A percentile compares a stretch with the other conserved stretches of the same genome.
Conservation (phyloP, 176 grass and related monocot genomes). For the Lolium perenne region DNA sequence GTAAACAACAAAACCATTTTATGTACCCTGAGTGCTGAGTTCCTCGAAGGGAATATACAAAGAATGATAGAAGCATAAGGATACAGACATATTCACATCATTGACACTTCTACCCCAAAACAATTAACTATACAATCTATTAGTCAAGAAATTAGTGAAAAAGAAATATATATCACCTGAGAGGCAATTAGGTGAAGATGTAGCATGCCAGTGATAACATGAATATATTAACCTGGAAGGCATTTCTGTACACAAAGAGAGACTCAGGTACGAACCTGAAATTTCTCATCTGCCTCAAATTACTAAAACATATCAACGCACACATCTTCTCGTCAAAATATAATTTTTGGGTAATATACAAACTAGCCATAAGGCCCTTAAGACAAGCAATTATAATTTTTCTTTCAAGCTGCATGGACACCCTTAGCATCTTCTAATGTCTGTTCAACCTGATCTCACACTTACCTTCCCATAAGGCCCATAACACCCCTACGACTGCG, state of each 20-base stretch:
- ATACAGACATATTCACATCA: not conserved
- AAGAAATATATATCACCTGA: not conserved
- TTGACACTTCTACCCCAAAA: not conserved
- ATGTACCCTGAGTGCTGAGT: not conserved
- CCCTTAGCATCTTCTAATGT: not conserved
- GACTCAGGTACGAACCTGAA: not conserved
- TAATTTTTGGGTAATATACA: not conserved
- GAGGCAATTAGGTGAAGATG: not conserved
- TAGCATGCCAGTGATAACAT: not conserved
- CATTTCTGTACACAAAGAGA: not conserved
- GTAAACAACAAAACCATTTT: not conserved
- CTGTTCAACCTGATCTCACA: too few relatives aligned
- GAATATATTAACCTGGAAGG: not conserved
- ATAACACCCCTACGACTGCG: not conserved
- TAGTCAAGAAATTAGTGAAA: too few relatives aligned
- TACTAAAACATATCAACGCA: not conserved
- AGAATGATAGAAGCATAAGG: not conserved
- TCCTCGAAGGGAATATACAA: not conserved
- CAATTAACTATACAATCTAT: too few relatives aligned
- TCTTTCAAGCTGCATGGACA: not conserved
- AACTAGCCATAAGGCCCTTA: not conserved
- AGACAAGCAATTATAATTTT: not conserved
- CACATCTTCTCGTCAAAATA: not conserved
- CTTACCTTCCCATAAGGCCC: not conserved
- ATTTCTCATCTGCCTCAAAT: not conserved